Evolutionary conservation across 371 early-diverging fungal genomes (phyloP).

Genomic region (Mucor sp.): DNA sequence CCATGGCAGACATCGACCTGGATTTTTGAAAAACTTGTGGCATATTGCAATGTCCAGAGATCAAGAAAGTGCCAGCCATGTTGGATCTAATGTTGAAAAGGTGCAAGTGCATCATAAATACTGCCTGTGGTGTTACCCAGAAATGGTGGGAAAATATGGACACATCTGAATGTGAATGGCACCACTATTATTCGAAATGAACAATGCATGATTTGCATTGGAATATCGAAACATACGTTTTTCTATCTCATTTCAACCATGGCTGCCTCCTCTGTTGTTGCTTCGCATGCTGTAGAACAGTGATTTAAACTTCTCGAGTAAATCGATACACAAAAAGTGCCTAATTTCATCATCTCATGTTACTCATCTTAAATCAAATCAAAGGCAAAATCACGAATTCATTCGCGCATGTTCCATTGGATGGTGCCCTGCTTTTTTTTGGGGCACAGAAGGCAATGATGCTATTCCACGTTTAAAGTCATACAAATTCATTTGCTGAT

Average conservation of each 20-base stretch:
- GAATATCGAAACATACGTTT: not conserved
- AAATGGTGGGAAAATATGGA: not conserved
- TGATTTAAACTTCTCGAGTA: too few relatives aligned
- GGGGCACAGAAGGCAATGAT: not conserved
- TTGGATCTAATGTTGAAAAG: not conserved
- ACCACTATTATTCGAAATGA: not conserved
- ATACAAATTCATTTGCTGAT: slow-evolving; percentile 2
- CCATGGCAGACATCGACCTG: not conserved
- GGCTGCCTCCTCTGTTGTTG: not conserved
- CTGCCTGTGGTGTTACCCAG: not conserved
- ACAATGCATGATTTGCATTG: not conserved
- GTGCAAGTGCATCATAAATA: not conserved
- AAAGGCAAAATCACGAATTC: not conserved
- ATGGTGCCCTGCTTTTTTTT: not conserved
- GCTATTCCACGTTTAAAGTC: not conserved
- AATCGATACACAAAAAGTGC: not conserved
- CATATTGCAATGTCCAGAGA: not conserved
- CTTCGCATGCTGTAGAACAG: not conserved
- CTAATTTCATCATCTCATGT: not conserved
- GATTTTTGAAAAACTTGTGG: not conserved
- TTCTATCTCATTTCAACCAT: not conserved
- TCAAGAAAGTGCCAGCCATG: not conserved
- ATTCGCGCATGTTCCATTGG: not conserved
- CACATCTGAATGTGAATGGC: not conserved
- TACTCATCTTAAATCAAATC: not conserved